Percentiles rank a stretch among this genome's conserved stretches.
Evolutionary conservation across 1,139 yeast species (phyloP).

Genomic region (Wickerhamomyces sp.): DNA sequence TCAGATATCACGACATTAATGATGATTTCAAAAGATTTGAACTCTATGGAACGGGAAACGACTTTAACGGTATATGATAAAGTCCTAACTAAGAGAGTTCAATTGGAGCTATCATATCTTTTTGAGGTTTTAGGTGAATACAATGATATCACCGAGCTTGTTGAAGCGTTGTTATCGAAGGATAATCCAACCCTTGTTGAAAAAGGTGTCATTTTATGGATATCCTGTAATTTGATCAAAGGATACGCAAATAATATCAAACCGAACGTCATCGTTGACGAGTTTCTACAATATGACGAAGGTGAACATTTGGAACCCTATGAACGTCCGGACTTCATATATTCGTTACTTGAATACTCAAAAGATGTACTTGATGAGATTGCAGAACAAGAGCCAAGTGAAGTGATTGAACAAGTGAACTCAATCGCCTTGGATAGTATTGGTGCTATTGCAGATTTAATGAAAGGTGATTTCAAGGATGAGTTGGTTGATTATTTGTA

Average conservation of each 20-base stretch:
- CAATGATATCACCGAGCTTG: slow-evolving; percentile 8
- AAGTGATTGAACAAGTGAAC: slow-evolving; percentile 10
- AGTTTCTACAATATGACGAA: slow-evolving; percentile 25
- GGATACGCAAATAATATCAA: slow-evolving; percentile 15
- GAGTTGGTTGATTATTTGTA: slow-evolving; percentile 53
- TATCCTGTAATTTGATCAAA: slow-evolving; percentile 23
- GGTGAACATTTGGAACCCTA: slow-evolving; percentile 4
- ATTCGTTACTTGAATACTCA: slow-evolving; percentile 25
- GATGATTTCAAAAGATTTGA: slow-evolving; percentile 14
- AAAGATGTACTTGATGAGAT: slow-evolving; percentile 23
- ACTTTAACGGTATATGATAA: slow-evolving; percentile 15
- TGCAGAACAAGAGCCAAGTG: slow-evolving; percentile 11
- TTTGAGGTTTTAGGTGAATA: slow-evolving; percentile 20
- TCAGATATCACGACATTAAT: slow-evolving; percentile 12
- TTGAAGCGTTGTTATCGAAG: slow-evolving; percentile 16
- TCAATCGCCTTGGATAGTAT: slow-evolving; percentile 37
- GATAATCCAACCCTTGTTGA: slow-evolving; percentile 10
- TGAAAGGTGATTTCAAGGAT: slow-evolving; percentile 34
- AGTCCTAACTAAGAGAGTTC: slow-evolving; percentile 17
- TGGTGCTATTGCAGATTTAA: slow-evolving; percentile 31
- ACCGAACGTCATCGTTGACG: slow-evolving; percentile 17
- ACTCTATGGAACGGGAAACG: slow-evolving; percentile 1
- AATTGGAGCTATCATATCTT: slow-evolving; percentile 16
- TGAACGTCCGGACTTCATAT: slow-evolving; percentile 18
- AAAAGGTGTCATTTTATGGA: slow-evolving; percentile 27